Evolutionary conservation across 805 yeast species (phyloP), one percentile per base, ranked within the genome.

Genomic region (Metschnikowia cerradonensis): DNA sequence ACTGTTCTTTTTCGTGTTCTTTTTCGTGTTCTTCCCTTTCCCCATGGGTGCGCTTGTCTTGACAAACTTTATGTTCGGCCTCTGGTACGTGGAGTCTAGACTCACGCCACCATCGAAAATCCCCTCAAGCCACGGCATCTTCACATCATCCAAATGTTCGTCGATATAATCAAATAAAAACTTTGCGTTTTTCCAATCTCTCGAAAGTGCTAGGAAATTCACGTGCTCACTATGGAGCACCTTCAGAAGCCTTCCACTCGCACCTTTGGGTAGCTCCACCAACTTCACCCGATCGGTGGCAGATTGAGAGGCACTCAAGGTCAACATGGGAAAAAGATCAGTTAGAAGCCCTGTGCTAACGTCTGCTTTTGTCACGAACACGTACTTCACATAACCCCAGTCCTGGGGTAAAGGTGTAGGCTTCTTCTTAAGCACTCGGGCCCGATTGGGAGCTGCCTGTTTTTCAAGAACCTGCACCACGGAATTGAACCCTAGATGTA

Each of bases 351-450:
- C 55, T 1, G 88, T 82, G 11, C 66, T 63, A 3, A 78, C 72
- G 52, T 83, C 88, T n/a, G 69, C 64, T 55, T 78, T 82, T 55
- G 88, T 81, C 15, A 83, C 86, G 65, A 85, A 82, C 4, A 86
- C 73, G 52, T 72, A 75, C 44, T 63, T 65, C 13, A 73, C 56
- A 38, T 59, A 59, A 19, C 17, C 13, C 47, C n/a, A 31, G 22
- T n/a, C 47, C 33, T 6, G 19, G 34, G 36, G 45, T 20, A 36
- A 31, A 3, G 11, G n/a, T 4, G 33, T 20, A 17, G 23, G 44
- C 46, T 51, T 52, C 41, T 23, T 50, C 40, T 53, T 53, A 19
- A 52, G 51, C 6, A 52, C 49, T 38, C 47, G 55, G 36, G 47
- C 60, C 17, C 63, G 46, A 43, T 57, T 56, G 11, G 57, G 54